Evolutionary conservation across 768 basidiomycete genomes (phyloP).

Genomic region (Lactifluus pinguis): DNA sequence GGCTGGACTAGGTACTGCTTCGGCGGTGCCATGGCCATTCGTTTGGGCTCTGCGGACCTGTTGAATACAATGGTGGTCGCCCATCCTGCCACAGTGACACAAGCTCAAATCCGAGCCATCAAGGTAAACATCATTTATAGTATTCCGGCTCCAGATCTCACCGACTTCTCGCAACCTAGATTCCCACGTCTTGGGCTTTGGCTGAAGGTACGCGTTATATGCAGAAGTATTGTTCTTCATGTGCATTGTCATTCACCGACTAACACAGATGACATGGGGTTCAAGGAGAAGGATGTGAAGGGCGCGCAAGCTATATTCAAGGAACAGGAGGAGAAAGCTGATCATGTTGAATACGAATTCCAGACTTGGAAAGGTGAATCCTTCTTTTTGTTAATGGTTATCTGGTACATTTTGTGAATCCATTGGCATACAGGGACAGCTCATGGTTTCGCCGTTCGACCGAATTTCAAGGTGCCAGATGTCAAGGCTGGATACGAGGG

Average conservation of each 20-base stretch:
- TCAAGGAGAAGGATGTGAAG: constrained; percentile 23
- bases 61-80: constrained; percentile 33
- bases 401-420: constrained; percentile 1
- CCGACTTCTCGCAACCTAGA: neutral
- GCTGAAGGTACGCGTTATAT: constrained; percentile 27
- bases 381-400: neutral
- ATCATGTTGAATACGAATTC: constrained; percentile 30
- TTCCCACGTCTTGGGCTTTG: constrained; percentile 27
- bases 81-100: constrained; percentile 30
- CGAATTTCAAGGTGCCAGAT: constrained; percentile 34
- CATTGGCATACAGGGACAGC: constrained; percentile 30
- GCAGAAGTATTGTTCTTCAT: neutral
- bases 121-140: constrained; percentile 19
- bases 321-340: constrained; percentile 24
- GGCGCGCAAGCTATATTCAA: constrained; percentile 27
- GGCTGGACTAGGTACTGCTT: constrained; percentile 29
- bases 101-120: constrained; percentile 30
- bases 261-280: constrained; percentile 27
- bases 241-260: neutral
- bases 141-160: constrained; percentile 19
- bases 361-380: constrained; percentile 28
- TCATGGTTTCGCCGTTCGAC: constrained; percentile 43
- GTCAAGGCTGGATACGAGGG: constrained; percentile 38
- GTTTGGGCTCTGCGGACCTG: constrained; percentile 25
- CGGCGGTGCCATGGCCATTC: constrained; percentile 27